These are phyloP conservation scores for Podila epigama DNA, from an alignment of 192 early-diverging fungal genomes.

Conservation along the genomic window DNA sequence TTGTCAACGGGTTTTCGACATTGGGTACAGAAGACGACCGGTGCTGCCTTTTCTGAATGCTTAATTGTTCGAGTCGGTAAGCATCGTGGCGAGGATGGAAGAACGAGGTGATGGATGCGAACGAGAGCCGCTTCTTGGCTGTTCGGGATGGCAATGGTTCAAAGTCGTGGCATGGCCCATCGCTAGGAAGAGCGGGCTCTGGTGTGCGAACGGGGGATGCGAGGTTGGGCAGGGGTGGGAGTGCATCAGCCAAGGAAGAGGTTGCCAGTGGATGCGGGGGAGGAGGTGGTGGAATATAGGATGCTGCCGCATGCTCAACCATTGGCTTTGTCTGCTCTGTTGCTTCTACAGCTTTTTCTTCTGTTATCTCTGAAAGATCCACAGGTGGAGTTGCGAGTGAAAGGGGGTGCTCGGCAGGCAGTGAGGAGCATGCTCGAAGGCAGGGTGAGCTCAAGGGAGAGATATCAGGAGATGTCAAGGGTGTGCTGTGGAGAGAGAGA, in stretches of 20 bases:
- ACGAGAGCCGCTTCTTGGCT: slow-evolving; percentile 35
- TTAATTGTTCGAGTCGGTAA: no score
- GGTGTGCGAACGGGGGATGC: no score
- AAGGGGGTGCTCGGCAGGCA: not conserved
- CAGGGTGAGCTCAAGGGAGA: slow-evolving; percentile 36
- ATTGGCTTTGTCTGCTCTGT: no score
- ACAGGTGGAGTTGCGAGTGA: not conserved
- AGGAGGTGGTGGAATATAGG: not conserved
- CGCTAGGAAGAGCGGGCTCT: no score
- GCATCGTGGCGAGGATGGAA: slow-evolving; percentile 15
- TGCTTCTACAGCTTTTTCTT: no score
- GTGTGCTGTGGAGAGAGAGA: slow-evolving; percentile 3
- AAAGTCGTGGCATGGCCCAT: not conserved
- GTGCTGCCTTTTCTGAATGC: slow-evolving; percentile 23
- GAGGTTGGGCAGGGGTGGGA: not conserved
- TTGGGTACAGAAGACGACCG: slow-evolving; percentile 31
- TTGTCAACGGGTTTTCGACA: slow-evolving; percentile 18
- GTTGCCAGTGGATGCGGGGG: not conserved
- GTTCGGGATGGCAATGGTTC: not conserved
- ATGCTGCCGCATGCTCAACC: no score
- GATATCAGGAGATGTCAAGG: slow-evolving; percentile 27
- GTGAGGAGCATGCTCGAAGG: slow-evolving; percentile 3
- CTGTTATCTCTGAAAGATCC: not conserved
- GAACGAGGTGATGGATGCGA: slow-evolving; percentile 39
- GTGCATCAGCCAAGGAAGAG: not conserved